A percentile compares a stretch with the other conserved stretches of the same genome.
Evolutionary conservation across 345 rosid genomes (phyloP).

Genomic region (Populus ilicifolia): DNA sequence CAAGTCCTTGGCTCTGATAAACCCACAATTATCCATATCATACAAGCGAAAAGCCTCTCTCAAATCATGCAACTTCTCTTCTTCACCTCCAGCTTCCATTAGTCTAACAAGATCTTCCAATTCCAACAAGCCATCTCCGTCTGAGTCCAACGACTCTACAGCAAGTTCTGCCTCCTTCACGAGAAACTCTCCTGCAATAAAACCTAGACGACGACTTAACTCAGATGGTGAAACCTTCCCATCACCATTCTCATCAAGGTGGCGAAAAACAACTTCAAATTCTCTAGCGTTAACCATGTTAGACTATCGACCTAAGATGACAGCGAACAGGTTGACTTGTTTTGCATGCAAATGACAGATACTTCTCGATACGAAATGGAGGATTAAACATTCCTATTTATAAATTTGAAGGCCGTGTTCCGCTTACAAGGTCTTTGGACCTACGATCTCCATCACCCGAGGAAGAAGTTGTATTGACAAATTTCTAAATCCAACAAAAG

Average conservation of each 20-base stretch:
- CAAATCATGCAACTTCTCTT: constrained; percentile 42
- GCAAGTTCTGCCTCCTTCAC: constrained; percentile 30
- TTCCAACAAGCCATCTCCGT: constrained; percentile 46
- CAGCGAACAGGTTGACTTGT: neutral
- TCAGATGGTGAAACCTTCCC: constrained; percentile 48
- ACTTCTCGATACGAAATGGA: neutral
- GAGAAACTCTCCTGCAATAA: constrained; percentile 26
- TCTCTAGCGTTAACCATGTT: constrained; percentile 1
- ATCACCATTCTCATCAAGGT: constrained; percentile 41
- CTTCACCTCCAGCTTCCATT: constrained; percentile 44
- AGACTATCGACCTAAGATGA: neutral
- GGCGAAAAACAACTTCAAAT: constrained; percentile 27
- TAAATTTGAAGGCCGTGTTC: neutral
- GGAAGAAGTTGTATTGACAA: constrained; percentile 12
- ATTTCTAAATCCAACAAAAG: constrained; percentile 1
- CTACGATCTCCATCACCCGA: neutral
- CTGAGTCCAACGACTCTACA: constrained; percentile 31
- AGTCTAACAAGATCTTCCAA: constrained; percentile 42
- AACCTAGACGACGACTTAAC: constrained; percentile 25
- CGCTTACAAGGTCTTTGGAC: neutral
- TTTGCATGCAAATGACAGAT: neutral
- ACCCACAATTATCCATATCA: constrained; percentile 39
- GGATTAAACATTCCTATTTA: neutral
- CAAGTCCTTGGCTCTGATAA: constrained; percentile 34
- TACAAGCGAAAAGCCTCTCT: constrained; percentile 45